phyloP scores from a whole-genome alignment of 768 basidiomycete genomes.

The Podaxis sp. region DNA sequence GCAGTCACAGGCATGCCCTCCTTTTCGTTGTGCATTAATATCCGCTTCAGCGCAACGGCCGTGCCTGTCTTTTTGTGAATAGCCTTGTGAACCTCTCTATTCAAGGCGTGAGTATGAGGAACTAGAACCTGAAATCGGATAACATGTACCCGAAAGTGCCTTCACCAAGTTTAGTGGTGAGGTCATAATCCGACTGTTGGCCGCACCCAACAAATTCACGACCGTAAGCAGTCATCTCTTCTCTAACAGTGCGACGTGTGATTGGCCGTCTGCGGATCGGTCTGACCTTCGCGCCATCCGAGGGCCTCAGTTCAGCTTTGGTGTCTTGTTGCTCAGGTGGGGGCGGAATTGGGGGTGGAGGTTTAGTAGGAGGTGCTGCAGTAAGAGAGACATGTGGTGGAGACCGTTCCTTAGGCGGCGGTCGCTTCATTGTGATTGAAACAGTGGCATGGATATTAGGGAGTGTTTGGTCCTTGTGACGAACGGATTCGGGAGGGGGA shows the following conservation, averaged over 20 bases:
- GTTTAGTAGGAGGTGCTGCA: slow-evolving; percentile 28
- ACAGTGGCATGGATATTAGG: slow-evolving; percentile 3
- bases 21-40: slow-evolving; percentile 94
- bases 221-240: slow-evolving; percentile 69
- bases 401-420: slow-evolving; percentile 18
- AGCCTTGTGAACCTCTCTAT: slow-evolving; percentile 90
- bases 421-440: slow-evolving; percentile 5
- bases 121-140: slow-evolving; percentile 12
- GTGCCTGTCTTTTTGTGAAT: slow-evolving; percentile 57
- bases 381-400: slow-evolving; percentile 27
- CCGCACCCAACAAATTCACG: slow-evolving; percentile 69
- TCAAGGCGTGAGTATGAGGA: background rate
- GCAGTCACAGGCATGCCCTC: slow-evolving; percentile 98
- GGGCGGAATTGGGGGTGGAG: slow-evolving; percentile 23
- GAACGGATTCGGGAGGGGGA: slow-evolving; percentile 20
- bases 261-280: slow-evolving; percentile 33
- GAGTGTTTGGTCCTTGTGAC: slow-evolving; percentile 16
- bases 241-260: slow-evolving; percentile 48
- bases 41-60: slow-evolving; percentile 87
- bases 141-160: slow-evolving; percentile 88
- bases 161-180: slow-evolving; percentile 88
- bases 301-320: slow-evolving; percentile 21
- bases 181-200: slow-evolving; percentile 70
- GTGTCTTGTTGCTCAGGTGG: slow-evolving; percentile 21
- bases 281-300: slow-evolving; percentile 24